Percentiles rank a stretch among this genome's conserved stretches.
Conservation (phyloP, 1,284 basidiomycete species). For the Coriolopsis trogii region DNA sequence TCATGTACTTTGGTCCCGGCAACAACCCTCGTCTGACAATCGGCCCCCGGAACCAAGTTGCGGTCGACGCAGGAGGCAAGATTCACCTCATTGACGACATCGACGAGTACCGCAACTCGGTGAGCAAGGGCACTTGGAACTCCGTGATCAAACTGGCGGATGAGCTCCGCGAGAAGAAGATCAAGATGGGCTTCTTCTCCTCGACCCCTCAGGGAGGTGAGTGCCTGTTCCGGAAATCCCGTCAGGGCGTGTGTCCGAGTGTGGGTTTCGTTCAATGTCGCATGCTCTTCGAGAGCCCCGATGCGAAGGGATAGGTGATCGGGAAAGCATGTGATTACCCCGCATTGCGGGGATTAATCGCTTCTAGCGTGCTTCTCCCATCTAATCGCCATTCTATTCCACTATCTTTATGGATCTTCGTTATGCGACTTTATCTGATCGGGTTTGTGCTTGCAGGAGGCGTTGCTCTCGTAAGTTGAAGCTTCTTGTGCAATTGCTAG, state of each 20-base stretch:
- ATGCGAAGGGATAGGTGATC: not conserved
- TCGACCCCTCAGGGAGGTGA: slow-evolving; percentile 88
- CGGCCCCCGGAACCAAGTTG: slow-evolving; percentile 78
- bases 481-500: not conserved
- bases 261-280: slow-evolving; percentile 6
- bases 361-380: slow-evolving; percentile 16
- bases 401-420: slow-evolving; percentile 9
- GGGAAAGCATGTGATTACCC: slow-evolving; percentile 10
- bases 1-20: slow-evolving; percentile 79
- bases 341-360: slow-evolving; percentile 30
- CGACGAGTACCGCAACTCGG: slow-evolving; percentile 68
- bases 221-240: slow-evolving; percentile 19
- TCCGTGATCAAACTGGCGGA: slow-evolving; percentile 78
- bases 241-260: not conserved
- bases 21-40: slow-evolving; percentile 82
- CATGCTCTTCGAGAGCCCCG: too few relatives aligned
- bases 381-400: slow-evolving; percentile 7
- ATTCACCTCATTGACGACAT: slow-evolving; percentile 81
- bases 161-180: slow-evolving; percentile 79
- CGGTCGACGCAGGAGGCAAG: slow-evolving; percentile 78
- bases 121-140: slow-evolving; percentile 73
- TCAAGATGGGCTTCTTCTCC: slow-evolving; percentile 88
- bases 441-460: slow-evolving; percentile 56
- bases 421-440: slow-evolving; percentile 24
- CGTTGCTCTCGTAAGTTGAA: slow-evolving; percentile 73